Evolutionary conservation across 1,284 basidiomycete genomes (phyloP), one percentile per base, ranked within the genome.

Genomic region (Boletus coffeatus): DNA sequence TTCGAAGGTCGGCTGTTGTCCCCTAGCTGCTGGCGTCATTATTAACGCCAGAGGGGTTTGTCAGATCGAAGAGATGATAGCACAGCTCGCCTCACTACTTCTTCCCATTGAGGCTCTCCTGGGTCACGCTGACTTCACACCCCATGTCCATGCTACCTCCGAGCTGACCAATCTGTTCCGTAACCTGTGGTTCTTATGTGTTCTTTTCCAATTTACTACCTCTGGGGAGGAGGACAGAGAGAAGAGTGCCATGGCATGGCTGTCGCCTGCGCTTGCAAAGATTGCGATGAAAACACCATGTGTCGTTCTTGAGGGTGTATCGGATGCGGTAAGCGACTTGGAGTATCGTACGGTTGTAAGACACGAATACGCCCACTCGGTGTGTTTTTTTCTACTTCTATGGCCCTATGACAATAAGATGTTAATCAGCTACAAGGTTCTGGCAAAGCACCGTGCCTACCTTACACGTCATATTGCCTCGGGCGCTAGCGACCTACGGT

Each of bases 301-400:
- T 1, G 82, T 97, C 65, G 87, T 98, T 4, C 78, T 91, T 36
- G 94, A 96, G 73, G 87, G 87, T 64, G 85, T 91, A 1, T 87
- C 88, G 66, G 94, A 97, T 75, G 92, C 90, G 43, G 89, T 89
- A 39, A 94, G 92, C 70, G 94, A 96, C 67, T 82, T 98, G 25
- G 94, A 98, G 74, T 98, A 96, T 75, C 96, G 95, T 74, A 90
- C 94, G 8, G 89, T 96, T 36, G 85, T 99, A 65, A 83, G 93
- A n/a, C 90, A 91, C 69, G 93, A 94, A 71, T 95, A 92, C 70
- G 88, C 88, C 2, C 82, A 88, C 64, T 89, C 85, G 46, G 93
- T 93, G 68, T 53, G 56, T 29, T 46, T 61, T 46, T 61, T 56
- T 61, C n/a, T 9, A 56, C 50, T 13, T 9, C n/a, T 60, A 41